Evolutionary conservation across 805 yeast species (phyloP), one percentile per base, ranked within the genome.

Genomic region (Cyberlindnera veronae): DNA sequence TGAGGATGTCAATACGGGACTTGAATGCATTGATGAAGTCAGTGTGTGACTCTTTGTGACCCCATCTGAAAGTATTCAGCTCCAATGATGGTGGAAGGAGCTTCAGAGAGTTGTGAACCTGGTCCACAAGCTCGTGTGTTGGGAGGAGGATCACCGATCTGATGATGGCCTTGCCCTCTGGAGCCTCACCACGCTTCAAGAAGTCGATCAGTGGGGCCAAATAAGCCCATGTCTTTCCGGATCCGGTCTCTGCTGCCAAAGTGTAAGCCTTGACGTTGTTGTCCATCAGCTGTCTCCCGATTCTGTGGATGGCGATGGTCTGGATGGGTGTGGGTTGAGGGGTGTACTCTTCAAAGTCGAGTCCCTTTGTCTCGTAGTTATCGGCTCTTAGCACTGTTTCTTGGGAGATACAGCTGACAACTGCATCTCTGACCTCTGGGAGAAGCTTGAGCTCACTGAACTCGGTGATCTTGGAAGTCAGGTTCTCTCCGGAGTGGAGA

Each of bases 201-300:
- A 76, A 77, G 34, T 87, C 83, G 28, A 90, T 48, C 26, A 91
- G 47, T 0, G 96, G 90, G 0, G 84, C 78, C 45, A 93, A 57
- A 55, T 90, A 91, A 0, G 97, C 89, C 80, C 95, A 79, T 0
- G 99, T 91, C 58, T 91, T 91, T 8, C 99, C 99, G 0, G 95
- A 84, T 0, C 99, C 99, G 0, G 99, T 91, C 59, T 93, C 98
- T 3, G 97, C 96, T 1, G 98, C 97, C 39, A 91, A 62, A 3
- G 93, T 77, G 67, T 77, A 87, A 1, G 81, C 73, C 49, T 79
- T 78, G 35, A 79, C 53, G 43, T 69, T 64, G 7, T 58, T 60
- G 19, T 61, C 62, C 64, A 61, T 61, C 13, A 67, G 43, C 8
- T 49, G 41, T 32, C 57, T 53, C 2, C 66, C 52, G 17, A 66